Evolutionary conservation across 2,329 filamentous ascomycete species (phyloP).

Genomic region (Fusarium nisikadoi): DNA sequence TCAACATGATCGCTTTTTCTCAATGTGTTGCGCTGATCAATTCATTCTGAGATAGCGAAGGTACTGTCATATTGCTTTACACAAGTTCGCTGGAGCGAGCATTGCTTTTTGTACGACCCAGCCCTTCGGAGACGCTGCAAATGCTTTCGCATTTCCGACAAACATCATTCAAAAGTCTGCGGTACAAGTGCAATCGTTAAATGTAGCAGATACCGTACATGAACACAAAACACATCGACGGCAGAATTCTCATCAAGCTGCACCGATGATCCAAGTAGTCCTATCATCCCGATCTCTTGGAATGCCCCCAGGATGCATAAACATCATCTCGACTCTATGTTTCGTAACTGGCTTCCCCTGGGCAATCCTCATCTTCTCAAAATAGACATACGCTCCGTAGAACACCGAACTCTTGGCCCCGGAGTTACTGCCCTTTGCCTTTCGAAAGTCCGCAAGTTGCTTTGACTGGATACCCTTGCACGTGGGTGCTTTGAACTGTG

Average conservation of each 20-base stretch:
- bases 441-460: slow-evolving; percentile 10
- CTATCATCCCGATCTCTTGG: neutral
- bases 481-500: neutral
- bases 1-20: no score
- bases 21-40: accelerated
- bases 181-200: accelerated
- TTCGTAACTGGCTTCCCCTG: slow-evolving; percentile 6
- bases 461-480: slow-evolving; percentile 12
- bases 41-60: accelerated
- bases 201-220: accelerated
- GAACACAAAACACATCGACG: neutral
- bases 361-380: slow-evolving; percentile 13
- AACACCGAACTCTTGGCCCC: slow-evolving; percentile 7
- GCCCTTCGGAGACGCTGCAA: accelerated
- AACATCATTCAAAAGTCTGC: no score
- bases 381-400: slow-evolving; percentile 15
- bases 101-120: accelerated
- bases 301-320: neutral
- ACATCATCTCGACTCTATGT: neutral
- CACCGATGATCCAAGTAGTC: neutral
- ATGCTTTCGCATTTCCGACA: no score
- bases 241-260: neutral
- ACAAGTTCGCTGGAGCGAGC: accelerated
- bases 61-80: accelerated
- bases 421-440: neutral